These are phyloP conservation scores for Arabidopsis hybrid DNA, from an alignment of 441 rosid species.

Conservation along the genomic window DNA sequence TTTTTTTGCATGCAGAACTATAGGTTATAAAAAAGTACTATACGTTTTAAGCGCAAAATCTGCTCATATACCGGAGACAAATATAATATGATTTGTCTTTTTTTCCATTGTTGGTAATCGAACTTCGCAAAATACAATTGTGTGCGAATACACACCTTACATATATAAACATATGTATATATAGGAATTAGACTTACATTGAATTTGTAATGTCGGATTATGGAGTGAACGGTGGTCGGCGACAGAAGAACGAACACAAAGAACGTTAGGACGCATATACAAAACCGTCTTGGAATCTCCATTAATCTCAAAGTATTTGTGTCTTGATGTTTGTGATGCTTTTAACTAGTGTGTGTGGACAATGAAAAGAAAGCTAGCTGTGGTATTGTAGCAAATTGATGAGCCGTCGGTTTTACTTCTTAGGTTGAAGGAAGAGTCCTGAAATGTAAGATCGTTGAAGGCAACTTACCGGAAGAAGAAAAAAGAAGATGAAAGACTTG, in stretches of 20 bases:
- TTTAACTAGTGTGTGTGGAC: neutral
- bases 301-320: conserved; percentile 16
- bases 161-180: neutral
- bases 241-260: conserved; percentile 44
- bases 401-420: conserved; percentile 25
- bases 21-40: no score
- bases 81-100: no score
- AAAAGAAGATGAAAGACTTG: conserved; percentile 18
- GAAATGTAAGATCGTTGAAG: conserved; percentile 21
- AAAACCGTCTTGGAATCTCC: conserved; percentile 44
- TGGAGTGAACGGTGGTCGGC: conserved; percentile 54
- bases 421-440: conserved; percentile 46
- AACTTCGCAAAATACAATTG: no score
- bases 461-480: conserved; percentile 25
- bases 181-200: conserved; percentile 51
- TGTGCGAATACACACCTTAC: neutral
- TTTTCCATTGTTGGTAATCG: no score
- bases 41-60: no score
- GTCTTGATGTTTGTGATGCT: conserved; percentile 2
- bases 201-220: conserved; percentile 66
- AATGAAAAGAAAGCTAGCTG: conserved; percentile 33
- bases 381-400: neutral
- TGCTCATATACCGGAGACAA: no score
- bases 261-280: conserved; percentile 47
- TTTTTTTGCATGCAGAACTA: no score